Base-by-base conservation (phyloP, 2,329 filamentous ascomycete genomes). In the Cercospora sesami region DNA sequence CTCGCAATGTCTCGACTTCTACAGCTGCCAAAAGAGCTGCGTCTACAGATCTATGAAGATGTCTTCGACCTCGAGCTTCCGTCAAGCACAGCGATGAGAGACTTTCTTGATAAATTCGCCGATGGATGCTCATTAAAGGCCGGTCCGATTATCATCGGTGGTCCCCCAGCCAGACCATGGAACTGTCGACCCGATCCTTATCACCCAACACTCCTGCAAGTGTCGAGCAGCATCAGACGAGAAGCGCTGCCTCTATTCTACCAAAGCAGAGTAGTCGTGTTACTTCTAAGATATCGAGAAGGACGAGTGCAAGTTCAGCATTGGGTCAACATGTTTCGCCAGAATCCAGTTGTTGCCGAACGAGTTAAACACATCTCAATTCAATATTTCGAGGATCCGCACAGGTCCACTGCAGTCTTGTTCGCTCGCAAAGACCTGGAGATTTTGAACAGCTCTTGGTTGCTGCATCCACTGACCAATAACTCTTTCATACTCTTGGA, bases 1-100 rank as follows among this genome's bases (percentile, higher is more conserved):
- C 23, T 55, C 23, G 7, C 23, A 26, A 78, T 91, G 91, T 78
- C 83, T 91, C 23, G 53, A 18, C 48, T 71, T 8, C 65, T 71
- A 12, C n/a, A 55, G 16, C 66, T 71, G 3, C 69, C 69, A 12
- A 66, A 55, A n/a, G 69, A 71, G 60, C 48, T 71, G 18, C 66
- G 69, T 7, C 64, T 70, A 9, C 53, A 68, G 23, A 72, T 72
- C 33, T 66, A 67, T 14, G 68, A 72, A 55, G 57, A 64, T 21
- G 53, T 65, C n/a, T 65, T 69, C 42, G 59, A 64, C 33, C 30
- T 60, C 23, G 23, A 59, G 28, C 30, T 33, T 14, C 60, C 57
- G 10, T 23, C 45, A 26, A 55, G 18, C 53, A 10, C 10, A 10
- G n/a, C 45, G n/a, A 28, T 64, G 10, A 51, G 53, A 26, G n/a